Percentiles rank a stretch among this genome's conserved stretches.
Conservation (phyloP, 805 yeast species). For the Starmerella sp. region DNA sequence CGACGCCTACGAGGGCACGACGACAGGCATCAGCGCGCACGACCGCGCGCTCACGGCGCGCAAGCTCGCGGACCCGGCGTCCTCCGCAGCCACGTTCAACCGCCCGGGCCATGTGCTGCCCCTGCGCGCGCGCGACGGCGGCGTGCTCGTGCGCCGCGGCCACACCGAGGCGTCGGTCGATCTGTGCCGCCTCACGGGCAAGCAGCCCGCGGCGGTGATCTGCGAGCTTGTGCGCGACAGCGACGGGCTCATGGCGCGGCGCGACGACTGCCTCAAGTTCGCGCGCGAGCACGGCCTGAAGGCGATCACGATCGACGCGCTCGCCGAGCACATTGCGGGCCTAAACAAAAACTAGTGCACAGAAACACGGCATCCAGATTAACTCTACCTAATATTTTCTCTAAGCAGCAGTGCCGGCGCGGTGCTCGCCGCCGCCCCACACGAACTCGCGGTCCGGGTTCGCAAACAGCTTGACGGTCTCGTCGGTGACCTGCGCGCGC, state of each 20-base stretch:
- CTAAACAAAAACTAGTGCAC: neutral
- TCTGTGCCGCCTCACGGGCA: slow-evolving; percentile 61
- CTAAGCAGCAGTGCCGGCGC: slow-evolving; percentile 7
- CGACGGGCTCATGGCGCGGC: slow-evolving; percentile 92
- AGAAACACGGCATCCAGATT: no score
- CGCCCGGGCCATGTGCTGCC: slow-evolving; percentile 95
- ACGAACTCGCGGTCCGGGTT: slow-evolving; percentile 53
- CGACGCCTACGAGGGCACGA: slow-evolving; percentile 76
- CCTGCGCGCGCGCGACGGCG: slow-evolving; percentile 77
- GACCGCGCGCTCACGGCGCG: slow-evolving; percentile 81
- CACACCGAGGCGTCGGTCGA: slow-evolving; percentile 98
- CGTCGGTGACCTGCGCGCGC: slow-evolving; percentile 56
- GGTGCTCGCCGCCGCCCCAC: slow-evolving; percentile 60
- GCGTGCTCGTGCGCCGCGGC: slow-evolving; percentile 72
- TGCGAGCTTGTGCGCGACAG: slow-evolving; percentile 88
- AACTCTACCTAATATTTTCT: no score
- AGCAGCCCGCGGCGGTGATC: slow-evolving; percentile 79
- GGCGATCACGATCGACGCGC: slow-evolving; percentile 65
- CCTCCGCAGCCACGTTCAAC: slow-evolving; percentile 55
- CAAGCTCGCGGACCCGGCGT: slow-evolving; percentile 49
- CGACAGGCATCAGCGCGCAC: slow-evolving; percentile 93
- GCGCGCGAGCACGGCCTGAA: slow-evolving; percentile 51
- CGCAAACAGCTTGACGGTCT: slow-evolving; percentile 57
- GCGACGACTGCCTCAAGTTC: slow-evolving; percentile 72
- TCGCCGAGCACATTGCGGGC: slow-evolving; percentile 41